Percentiles rank a stretch among this genome's conserved stretches.
phyloP scores from a whole-genome alignment of 2,329 filamentous ascomycete genomes.

The Fusarium metavorans region DNA sequence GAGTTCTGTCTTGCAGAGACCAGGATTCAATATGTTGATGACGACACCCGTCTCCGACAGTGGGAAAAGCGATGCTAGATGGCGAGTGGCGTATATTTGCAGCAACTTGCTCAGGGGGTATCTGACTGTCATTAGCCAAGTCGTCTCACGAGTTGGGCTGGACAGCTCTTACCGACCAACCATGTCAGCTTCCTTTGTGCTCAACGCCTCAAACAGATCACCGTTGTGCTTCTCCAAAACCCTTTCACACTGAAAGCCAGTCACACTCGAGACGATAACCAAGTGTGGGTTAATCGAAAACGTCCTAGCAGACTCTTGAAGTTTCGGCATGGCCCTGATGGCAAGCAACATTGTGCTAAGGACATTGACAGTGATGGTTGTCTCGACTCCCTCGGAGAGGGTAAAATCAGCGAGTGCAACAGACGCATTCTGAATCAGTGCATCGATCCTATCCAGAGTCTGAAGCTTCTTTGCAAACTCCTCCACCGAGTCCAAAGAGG shows the following conservation, averaged over 20 bases:
- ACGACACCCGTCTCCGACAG: conserved; percentile 45
- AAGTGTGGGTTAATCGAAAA: conserved; percentile 51
- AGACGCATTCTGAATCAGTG: conserved; percentile 56
- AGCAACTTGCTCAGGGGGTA: conserved; percentile 47
- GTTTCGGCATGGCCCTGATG: conserved; percentile 55
- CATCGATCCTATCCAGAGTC: conserved; percentile 55
- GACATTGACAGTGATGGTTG: conserved; percentile 60
- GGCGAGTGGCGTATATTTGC: conserved; percentile 39
- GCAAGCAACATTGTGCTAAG: conserved; percentile 59
- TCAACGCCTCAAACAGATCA: neutral
- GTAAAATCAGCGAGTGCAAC: conserved; percentile 22
- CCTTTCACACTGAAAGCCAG: neutral
- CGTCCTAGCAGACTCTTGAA: conserved; percentile 52
- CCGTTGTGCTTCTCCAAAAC: neutral
- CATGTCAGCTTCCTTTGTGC: neutral
- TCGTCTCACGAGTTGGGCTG: neutral
- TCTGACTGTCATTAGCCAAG: neutral
- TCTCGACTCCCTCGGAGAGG: conserved; percentile 56
- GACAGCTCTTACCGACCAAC: neutral
- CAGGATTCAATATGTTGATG: conserved; percentile 47
- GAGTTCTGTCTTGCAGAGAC: conserved; percentile 45
- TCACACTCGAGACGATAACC: conserved; percentile 45
- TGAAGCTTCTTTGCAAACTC: conserved; percentile 50
- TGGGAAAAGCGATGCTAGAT: conserved; percentile 45
- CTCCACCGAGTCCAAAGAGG: conserved; percentile 26